These are phyloP conservation scores for Schoenoplectus tabernaemontani DNA, from an alignment of 202 grass and related monocot genomes.

Conservation along the genomic window DNA sequence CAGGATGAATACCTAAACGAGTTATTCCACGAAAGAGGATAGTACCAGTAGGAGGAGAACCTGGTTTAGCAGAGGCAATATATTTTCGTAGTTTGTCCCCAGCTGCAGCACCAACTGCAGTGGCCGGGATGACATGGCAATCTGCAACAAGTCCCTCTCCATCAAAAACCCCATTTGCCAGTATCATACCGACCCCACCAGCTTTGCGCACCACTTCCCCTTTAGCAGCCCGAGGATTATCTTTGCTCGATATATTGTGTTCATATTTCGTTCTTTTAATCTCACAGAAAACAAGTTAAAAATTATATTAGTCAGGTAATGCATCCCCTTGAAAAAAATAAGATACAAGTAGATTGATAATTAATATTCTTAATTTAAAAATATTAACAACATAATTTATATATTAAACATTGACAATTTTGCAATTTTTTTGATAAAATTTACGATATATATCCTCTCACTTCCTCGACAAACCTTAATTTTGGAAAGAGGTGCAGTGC, in stretches of 20 bases:
- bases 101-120: slow-evolving; percentile 49
- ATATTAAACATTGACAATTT: not conserved
- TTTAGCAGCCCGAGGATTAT: slow-evolving; percentile 62
- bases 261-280: not conserved
- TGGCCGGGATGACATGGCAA: slow-evolving; percentile 80
- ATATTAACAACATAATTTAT: not conserved
- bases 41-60: slow-evolving; percentile 49
- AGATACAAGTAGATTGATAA: not conserved
- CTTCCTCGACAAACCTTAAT: not conserved
- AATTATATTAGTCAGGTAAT: too few species aligned
- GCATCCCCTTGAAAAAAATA: not conserved
- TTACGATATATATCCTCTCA: not conserved
- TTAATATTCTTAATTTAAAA: not conserved
- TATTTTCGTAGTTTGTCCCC: slow-evolving; percentile 72
- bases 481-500: not conserved
- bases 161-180: slow-evolving; percentile 85
- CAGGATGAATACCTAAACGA: slow-evolving; percentile 68
- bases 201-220: slow-evolving; percentile 68
- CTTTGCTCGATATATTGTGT: too few species aligned
- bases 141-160: slow-evolving; percentile 85
- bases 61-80: slow-evolving; percentile 37
- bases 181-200: slow-evolving; percentile 69
- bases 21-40: slow-evolving; percentile 86
- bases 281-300: not conserved
- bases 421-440: not conserved